Base-by-base conservation (phyloP, 352 stramenopile species). In the Pythium volutum region DNA sequence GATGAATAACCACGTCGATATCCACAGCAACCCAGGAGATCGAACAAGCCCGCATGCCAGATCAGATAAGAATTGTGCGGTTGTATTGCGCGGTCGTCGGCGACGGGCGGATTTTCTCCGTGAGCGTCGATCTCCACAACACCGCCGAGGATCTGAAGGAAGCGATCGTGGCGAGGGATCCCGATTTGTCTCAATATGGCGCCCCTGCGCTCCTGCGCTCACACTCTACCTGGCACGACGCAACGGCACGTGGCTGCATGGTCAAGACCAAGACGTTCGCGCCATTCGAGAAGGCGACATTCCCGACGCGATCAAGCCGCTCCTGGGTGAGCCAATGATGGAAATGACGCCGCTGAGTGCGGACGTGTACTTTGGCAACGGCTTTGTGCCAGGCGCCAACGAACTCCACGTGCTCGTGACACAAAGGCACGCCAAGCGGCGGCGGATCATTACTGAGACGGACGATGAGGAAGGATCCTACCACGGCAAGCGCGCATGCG, bases 71-170 rank as follows among this genome's bases (percentile, higher is more conserved):
- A 36, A 53, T 53, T 25, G 47, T 53, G 47, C 22, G 6, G 18
- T 29, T 55, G 27, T 55, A n/a, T 27, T 55, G 38, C 18, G 38
- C 38, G 38, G n/a, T 43, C 38, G 38, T 43, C 38, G 38, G 18
- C 38, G 18, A 43, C 38, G 38, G 38, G 7, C 38, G 38, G 11
- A 43, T 43, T 15, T 43, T 43, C 38, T 16, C 38, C 38, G 38
- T 43, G 38, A 16, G n/a, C 16, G n/a, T 50, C 23, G 25, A 25
- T 22, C 41, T 53, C 46, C 12, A 18, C 25, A 5, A 20, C 3
- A 38, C 10, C 10, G 46, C 38, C 9, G 27, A 15, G 12, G 15
- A 26, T 12, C 42, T 48, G 0, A 48, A 48, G 42, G 42, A 48
- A 7, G 16, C 10, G 20, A 48, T 48, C 20, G 16, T 27, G 4